Base-by-base conservation (phyloP, 352 stramenopile species). In the Phytophthora colocasiae region DNA sequence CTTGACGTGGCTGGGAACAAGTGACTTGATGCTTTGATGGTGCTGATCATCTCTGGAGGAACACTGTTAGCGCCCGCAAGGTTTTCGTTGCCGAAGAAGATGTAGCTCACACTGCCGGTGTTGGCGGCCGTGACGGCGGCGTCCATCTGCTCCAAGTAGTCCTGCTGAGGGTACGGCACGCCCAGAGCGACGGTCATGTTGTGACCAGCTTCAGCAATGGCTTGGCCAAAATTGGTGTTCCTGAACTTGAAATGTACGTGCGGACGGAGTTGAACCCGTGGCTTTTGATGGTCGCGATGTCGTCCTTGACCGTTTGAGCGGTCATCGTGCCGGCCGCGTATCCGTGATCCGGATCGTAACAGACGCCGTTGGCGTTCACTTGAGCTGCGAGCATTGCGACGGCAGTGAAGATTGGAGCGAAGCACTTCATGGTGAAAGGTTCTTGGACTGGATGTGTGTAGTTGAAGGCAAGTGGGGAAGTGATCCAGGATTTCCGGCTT, bases 81-180 rank as follows among this genome's bases (percentile, higher is more conserved):
- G 53, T 91, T 90, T 49, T 91, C 82, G 45, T 91, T 90, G 12
- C 82, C 82, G 38, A 90, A 67, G 26, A 91, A 85, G 50, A 91
- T 84, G 57, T 85, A 85, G 38, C 68, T 53, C 17, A 91, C 77
- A 27, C 53, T 65, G 26, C 78, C 76, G 8, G 39, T 58, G 4
- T 72, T 76, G n/a, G 77, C 75, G 0, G 78, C 75, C 19, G 56
- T 62, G 31, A 88, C 22, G 15, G 82, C 80, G 17, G 73, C 70
- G 4, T 60, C 44, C 19, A 73, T 58, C 52, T 91, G 80, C 10
- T 49, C 12, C 22, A 56, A 14, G 54, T 72, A 79, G 72, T 89
- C 76, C 14, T 45, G 50, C 29, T 78, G 63, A n/a, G 54, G 52
- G 48, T 75, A 87, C 46, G 78, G 82, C 19, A 90, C 74, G 2